Evolutionary conservation across 176 grass and related monocot species (phyloP).

Genomic region (Echinochloa phyllopogon): DNA sequence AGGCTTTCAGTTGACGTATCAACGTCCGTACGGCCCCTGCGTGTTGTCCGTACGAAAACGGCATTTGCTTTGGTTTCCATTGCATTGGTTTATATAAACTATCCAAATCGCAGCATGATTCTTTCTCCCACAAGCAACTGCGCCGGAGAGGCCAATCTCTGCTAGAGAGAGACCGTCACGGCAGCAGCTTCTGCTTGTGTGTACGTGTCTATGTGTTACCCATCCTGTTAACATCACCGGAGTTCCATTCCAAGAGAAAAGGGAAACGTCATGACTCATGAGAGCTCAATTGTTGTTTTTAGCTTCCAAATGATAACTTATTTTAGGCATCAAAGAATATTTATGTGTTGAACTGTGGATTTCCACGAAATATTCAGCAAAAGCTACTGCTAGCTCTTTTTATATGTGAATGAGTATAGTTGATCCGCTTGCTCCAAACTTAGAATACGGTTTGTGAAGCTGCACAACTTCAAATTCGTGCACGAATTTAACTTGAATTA

Average conservation of each 20-base stretch:
- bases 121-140: conserved; percentile 17
- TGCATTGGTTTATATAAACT: not conserved
- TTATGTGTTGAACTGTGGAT: not conserved
- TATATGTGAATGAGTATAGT: not conserved
- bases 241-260: conserved; percentile 1
- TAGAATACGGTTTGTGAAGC: not conserved
- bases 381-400: not conserved
- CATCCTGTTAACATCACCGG: conserved; percentile 7
- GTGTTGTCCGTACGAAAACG: conserved; percentile 8
- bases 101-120: not conserved
- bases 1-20: not conserved
- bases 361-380: not conserved
- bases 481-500: no score
- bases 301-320: not conserved
- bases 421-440: not conserved
- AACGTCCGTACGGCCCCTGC: not conserved
- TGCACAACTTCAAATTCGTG: not conserved
- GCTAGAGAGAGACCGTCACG: not conserved
- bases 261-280: not conserved
- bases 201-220: not conserved
- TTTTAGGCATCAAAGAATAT: not conserved
- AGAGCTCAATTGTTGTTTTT: not conserved
- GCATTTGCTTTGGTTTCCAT: not conserved
- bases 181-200: not conserved
- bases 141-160: not conserved